A percentile compares a stretch with the other conserved stretches of the same genome.
Conservation (phyloP, 2,329 filamentous ascomycete species). For the Trichoderma atrobrunneum region DNA sequence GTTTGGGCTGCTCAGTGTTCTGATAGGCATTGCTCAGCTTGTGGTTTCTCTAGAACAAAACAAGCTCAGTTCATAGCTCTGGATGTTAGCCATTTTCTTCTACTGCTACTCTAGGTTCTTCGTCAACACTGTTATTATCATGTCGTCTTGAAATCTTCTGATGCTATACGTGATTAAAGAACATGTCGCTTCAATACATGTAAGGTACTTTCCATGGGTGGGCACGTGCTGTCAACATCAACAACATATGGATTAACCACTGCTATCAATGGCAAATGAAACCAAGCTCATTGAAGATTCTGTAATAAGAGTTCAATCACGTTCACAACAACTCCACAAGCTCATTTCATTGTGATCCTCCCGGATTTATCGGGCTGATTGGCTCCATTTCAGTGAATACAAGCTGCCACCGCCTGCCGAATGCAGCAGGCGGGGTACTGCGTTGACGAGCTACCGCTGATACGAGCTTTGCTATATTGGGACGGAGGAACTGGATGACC, state of each 20-base stretch:
- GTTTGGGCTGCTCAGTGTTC: neutral
- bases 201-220: neutral
- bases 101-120: neutral
- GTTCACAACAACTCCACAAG: neutral
- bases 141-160: neutral
- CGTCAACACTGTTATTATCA: neutral
- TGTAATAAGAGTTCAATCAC: neutral
- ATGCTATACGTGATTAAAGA: neutral
- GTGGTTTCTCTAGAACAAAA: neutral
- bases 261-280: neutral
- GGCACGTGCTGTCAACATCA: neutral
- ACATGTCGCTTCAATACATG: no score
- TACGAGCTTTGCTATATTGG: neutral
- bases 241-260: neutral
- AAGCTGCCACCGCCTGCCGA: neutral
- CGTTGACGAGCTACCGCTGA: neutral
- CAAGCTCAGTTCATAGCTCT: neutral
- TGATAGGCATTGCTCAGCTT: neutral
- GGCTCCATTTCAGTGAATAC: neutral
- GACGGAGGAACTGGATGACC: neutral
- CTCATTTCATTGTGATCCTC: neutral
- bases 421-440: slow-evolving; percentile 12
- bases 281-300: neutral
- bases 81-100: neutral
- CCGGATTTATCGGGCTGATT: neutral